A percentile compares a stretch with the other conserved stretches of the same genome.
phyloP scores from a whole-genome alignment of 1,139 yeast genomes.

The Candida sanyaensis region DNA sequence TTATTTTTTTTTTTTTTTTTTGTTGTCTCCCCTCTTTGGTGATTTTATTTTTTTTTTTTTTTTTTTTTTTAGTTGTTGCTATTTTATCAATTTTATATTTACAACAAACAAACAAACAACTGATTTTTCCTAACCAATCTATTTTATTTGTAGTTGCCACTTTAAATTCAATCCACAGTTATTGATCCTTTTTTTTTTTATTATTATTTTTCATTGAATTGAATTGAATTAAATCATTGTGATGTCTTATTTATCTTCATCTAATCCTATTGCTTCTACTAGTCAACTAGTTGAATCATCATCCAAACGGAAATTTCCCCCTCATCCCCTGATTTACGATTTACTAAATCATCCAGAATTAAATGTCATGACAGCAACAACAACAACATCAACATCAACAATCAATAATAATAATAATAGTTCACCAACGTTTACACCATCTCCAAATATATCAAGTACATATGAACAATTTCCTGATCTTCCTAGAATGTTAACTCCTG shows the following conservation, averaged over 20 bases:
- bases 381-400: too few relatives aligned
- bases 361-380: not conserved
- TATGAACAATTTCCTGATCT: not conserved
- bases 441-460: not conserved
- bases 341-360: not conserved
- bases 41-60: too few relatives aligned
- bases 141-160: too few relatives aligned
- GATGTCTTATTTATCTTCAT: not conserved
- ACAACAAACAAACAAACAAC: too few relatives aligned
- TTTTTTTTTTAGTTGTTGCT: too few relatives aligned
- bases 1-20: not conserved
- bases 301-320: not conserved
- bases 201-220: too few relatives aligned
- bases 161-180: not conserved
- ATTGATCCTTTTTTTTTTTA: too few relatives aligned
- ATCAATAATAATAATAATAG: too few relatives aligned
- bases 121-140: too few relatives aligned
- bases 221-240: not conserved
- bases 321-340: slow-evolving; percentile 3
- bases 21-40: not conserved
- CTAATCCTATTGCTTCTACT: not conserved
- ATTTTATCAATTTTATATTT: too few relatives aligned
- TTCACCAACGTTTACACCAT: not conserved
- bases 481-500: not conserved
- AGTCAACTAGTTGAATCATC: not conserved